A percentile compares a stretch with the other conserved stretches of the same genome.
Conservation (phyloP, 192 early-diverging fungal species). For the Coemansia sp. region DNA sequence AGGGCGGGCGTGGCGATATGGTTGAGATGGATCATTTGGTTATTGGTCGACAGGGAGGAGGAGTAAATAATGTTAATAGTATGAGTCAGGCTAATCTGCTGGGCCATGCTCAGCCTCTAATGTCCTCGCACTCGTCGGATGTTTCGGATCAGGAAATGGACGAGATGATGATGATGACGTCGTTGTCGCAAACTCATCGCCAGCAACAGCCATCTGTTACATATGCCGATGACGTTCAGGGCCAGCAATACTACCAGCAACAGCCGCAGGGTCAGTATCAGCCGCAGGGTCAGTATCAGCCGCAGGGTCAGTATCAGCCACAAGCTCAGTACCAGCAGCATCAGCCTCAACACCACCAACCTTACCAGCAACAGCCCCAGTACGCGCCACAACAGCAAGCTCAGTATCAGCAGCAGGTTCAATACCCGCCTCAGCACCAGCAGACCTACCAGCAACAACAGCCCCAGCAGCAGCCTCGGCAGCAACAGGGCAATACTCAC, state of each 20-base stretch:
- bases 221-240: not conserved
- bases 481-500: conserved; percentile 3
- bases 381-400: conserved; percentile 9
- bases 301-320: not conserved
- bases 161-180: conserved; percentile 18
- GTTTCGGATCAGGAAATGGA: conserved; percentile 14
- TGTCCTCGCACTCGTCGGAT: conserved; percentile 9
- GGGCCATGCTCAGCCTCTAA: conserved; percentile 25
- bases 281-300: not conserved
- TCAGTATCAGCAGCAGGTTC: not conserved
- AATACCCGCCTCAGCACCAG: conserved; percentile 3
- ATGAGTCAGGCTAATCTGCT: conserved; percentile 44
- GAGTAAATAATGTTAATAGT: not conserved
- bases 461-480: not conserved
- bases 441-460: not conserved
- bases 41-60: not conserved
- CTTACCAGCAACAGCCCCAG: not conserved
- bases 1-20: conserved; percentile 15
- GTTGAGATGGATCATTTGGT: conserved; percentile 25
- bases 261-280: not conserved
- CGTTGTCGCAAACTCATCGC: conserved; percentile 7
- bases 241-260: not conserved
- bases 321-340: not conserved
- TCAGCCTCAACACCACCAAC: not conserved
- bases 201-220: conserved; percentile 10